Conservation (phyloP, 768 basidiomycete genomes). For the Chlorophyllum brunneum region DNA sequence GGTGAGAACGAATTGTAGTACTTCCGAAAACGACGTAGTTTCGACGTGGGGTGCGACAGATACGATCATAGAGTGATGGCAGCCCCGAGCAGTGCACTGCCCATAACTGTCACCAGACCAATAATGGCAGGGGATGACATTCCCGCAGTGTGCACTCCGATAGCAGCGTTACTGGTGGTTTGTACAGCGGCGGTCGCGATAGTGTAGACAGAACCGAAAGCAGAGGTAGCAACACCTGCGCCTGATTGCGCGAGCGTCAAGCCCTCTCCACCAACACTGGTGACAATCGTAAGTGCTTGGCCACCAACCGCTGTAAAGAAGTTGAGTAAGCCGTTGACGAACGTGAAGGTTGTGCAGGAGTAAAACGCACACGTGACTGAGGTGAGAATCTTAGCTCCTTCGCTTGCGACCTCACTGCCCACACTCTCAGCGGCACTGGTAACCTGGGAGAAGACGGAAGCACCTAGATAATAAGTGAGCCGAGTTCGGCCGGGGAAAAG, state of each 20-base stretch:
- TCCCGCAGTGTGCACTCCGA: conserved; percentile 22
- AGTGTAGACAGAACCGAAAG: conserved; percentile 51
- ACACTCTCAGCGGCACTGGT: conserved; percentile 26
- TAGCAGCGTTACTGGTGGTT: conserved; percentile 15
- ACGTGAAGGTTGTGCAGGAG: conserved; percentile 9
- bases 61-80: conserved; percentile 29
- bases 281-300: conserved; percentile 48
- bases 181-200: conserved; percentile 35
- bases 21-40: too few species aligned
- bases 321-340: not conserved
- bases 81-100: conserved; percentile 38
- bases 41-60: too few species aligned
- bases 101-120: conserved; percentile 32
- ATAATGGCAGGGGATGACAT: conserved; percentile 27
- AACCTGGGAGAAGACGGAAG: conserved; percentile 33
- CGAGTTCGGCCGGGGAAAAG: not conserved
- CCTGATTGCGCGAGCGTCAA: conserved; percentile 52
- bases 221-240: conserved; percentile 41
- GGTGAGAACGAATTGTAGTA: too few species aligned
- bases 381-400: conserved; percentile 29
- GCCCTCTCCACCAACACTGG: conserved; percentile 53
- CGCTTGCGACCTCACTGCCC: conserved; percentile 24
- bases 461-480: conserved; percentile 20
- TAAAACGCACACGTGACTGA: conserved; percentile 38
- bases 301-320: conserved; percentile 47